phyloP scores from a whole-genome alignment of 352 stramenopile species.

The Phytophthora fragariae region DNA sequence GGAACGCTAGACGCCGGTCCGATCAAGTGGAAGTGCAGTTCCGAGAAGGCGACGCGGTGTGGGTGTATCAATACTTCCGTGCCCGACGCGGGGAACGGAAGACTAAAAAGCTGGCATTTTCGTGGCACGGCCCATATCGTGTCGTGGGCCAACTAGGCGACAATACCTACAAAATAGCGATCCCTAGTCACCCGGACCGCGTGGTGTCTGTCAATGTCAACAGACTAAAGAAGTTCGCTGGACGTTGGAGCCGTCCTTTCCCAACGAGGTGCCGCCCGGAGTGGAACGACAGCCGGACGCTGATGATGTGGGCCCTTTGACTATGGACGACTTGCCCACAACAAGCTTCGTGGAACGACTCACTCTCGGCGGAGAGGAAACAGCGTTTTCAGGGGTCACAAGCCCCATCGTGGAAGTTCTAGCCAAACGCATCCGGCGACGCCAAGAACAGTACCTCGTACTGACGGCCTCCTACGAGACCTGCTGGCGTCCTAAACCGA shows the following conservation, averaged over 20 bases:
- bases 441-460: not conserved
- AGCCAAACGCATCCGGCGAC: not conserved
- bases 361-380: slow-evolving; percentile 1
- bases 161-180: not conserved
- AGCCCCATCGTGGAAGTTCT: not conserved
- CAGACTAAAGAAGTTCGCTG: not conserved
- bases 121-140: slow-evolving; percentile 17
- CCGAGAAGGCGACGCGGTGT: slow-evolving; percentile 3
- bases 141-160: not conserved
- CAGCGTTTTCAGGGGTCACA: not conserved
- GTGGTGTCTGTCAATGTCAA: slow-evolving; percentile 2
- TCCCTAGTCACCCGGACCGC: slow-evolving; percentile 1
- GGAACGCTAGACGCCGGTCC: not conserved
- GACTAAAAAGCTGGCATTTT: slow-evolving; percentile 15
- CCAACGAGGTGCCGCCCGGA: not conserved
- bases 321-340: not conserved
- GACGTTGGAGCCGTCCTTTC: not conserved
- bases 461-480: slow-evolving; percentile 1
- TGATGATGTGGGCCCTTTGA: not conserved
- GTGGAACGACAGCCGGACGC: not conserved
- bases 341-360: not conserved
- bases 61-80: slow-evolving; percentile 12
- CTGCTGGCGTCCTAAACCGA: not conserved
- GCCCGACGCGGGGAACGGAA: not conserved
- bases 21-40: not conserved